Evolutionary conservation across 495 filamentous ascomycete genomes (phyloP).

Genomic region (Aeminium ludgeri): DNA sequence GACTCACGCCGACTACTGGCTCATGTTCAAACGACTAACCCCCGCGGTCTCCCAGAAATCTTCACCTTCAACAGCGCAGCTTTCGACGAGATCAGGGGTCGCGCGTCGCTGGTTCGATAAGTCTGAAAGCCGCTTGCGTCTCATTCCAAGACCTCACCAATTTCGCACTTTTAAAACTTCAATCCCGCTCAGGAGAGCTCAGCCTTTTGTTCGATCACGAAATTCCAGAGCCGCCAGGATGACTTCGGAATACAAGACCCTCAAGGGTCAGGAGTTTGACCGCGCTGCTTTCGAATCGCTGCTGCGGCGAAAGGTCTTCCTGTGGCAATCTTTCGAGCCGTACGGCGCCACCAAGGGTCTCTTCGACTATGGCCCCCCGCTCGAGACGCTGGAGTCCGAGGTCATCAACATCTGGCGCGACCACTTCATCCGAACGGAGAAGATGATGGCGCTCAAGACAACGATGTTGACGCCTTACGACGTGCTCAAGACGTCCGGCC

Average conservation of each 20-base stretch:
- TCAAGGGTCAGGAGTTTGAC: conserved; percentile 78
- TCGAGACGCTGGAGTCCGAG: conserved; percentile 39
- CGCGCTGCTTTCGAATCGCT: conserved; percentile 63
- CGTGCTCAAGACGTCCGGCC: conserved; percentile 87
- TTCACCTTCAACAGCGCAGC: too few species aligned
- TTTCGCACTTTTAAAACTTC: too few species aligned
- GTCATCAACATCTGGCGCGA: conserved; percentile 85
- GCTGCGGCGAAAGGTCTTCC: conserved; percentile 77
- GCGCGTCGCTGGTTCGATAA: too few species aligned
- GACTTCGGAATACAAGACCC: conserved; percentile 40
- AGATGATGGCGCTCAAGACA: conserved; percentile 32
- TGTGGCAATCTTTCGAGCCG: conserved; percentile 86
- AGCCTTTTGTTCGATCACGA: too few species aligned
- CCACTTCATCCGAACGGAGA: conserved; percentile 31
- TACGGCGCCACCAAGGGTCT: conserved; percentile 42
- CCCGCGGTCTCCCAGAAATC: too few species aligned
- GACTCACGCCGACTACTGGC: too few species aligned
- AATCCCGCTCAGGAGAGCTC: too few species aligned
- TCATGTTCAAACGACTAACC: too few species aligned
- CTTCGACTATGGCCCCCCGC: conserved; percentile 30
- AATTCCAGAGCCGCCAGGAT: too few species aligned
- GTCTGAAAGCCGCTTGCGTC: too few species aligned
- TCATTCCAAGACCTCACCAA: too few species aligned
- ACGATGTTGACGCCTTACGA: conserved; percentile 47
- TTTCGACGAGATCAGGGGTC: too few species aligned